These are phyloP conservation scores for Cystobasidium onofrii DNA, from an alignment of 768 basidiomycete species.

Conservation along the genomic window DNA sequence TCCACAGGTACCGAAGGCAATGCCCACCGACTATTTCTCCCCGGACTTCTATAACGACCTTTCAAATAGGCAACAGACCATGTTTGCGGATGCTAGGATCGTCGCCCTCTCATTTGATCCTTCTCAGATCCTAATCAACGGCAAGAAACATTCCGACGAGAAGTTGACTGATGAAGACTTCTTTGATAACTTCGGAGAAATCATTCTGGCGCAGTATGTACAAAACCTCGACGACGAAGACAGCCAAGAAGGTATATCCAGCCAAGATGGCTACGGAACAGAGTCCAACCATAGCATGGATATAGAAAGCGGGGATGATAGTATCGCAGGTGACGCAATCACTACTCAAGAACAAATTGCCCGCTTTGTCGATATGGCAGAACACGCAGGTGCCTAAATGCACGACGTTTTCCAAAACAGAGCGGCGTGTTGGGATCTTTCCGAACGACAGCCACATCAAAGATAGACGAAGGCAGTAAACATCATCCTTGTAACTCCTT, in stretches of 20 bases:
- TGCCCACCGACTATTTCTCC: background rate
- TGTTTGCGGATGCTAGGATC: background rate
- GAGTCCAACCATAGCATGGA: slow-evolving; percentile 11
- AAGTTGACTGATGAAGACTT: too few relatives aligned
- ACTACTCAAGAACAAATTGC: background rate
- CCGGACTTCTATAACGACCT: slow-evolving; percentile 4
- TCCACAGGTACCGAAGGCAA: background rate
- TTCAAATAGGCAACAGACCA: background rate
- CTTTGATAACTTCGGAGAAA: too few relatives aligned
- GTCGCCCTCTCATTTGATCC: too few relatives aligned
- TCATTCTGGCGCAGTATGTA: too few relatives aligned
- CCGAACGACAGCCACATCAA: too few relatives aligned
- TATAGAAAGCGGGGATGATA: background rate
- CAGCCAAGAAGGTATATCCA: background rate
- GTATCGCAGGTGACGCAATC: slow-evolving; percentile 2
- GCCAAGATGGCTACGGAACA: background rate
- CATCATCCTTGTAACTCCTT: too few relatives aligned
- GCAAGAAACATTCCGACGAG: too few relatives aligned
- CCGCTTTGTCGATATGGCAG: slow-evolving; percentile 6
- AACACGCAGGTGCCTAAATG: background rate
- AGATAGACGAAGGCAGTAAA: too few relatives aligned
- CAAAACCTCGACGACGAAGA: too few relatives aligned
- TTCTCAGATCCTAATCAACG: too few relatives aligned
- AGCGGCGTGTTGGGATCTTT: too few relatives aligned
- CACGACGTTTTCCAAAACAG: too few relatives aligned